Evolutionary conservation across 2,329 filamentous ascomycete species (phyloP), one percentile per base, ranked within the genome.

Genomic region (Scedosporium boydii): DNA sequence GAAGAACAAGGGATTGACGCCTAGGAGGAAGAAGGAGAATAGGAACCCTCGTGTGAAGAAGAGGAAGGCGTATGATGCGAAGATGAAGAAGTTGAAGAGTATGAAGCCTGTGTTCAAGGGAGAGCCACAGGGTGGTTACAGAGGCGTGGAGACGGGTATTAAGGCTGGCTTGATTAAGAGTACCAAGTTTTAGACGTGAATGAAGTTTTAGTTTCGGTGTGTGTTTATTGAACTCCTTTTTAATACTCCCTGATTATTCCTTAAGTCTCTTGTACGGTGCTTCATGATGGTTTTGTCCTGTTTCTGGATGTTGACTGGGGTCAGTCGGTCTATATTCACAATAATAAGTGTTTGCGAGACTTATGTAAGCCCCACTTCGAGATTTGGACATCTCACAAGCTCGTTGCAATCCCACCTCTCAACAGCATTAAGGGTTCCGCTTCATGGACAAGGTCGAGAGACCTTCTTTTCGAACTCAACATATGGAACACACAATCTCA

Each of bases 1-100:
- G 78, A 97, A 98, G 85, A 99, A 99, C 78, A 97, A 97, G 83
- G 95, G 95, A 38, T 78, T 99, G 66, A 87, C 91, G 64, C 91
- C 93, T 57, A 88, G 89, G 75, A 83, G 93, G 66, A 96, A 89
- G 82, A 98, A 99, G 86, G 93, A 96, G 69, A 89, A 92, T 63
- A 82, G 93, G 66, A 99, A 99, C 78, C 93, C 95, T 42, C 83
- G 95, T 74, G 93, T 98, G 67, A 99, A 98, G 88, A 98, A 97
- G 88, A 87, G 91, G 76, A 91, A 91, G 86, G 92, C 91, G 85
- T 99, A 86, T 74, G 92, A 96, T 72, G 89, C 92, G 75, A 97
- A 96, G 83, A 89, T 93, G 84, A 98, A 97, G 90, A 97, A 98
- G 82, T 77, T 98, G 71, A 86, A 85, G 70, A 93, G 89, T 72